Conservation (phyloP, 1,139 yeast genomes). For the Saccharomycopsis hybrid region DNA sequence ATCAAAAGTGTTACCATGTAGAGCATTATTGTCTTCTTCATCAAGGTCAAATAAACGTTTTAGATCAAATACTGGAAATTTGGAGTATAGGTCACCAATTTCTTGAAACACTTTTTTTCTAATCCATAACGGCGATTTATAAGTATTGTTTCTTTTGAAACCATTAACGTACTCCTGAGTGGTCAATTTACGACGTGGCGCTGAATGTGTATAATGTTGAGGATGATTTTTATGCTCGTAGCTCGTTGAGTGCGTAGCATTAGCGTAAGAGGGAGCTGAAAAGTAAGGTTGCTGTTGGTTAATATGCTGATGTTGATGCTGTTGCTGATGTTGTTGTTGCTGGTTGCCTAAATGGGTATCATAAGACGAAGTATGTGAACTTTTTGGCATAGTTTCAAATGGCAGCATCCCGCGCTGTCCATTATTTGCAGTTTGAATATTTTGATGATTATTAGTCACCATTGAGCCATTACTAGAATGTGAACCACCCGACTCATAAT, state of each 20-base stretch:
- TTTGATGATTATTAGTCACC: too few species aligned
- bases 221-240: neutral
- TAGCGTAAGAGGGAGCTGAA: neutral
- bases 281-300: neutral
- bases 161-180: conserved; percentile 7
- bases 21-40: neutral
- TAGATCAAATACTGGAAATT: conserved; percentile 19
- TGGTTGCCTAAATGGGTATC: too few species aligned
- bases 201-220: neutral
- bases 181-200: neutral
- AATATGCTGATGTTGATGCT: neutral
- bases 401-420: too few species aligned
- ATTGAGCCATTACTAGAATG: too few species aligned
- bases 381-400: too few species aligned
- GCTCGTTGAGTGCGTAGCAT: neutral
- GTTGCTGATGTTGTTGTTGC: neutral
- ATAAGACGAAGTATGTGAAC: too few species aligned
- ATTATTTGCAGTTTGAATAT: too few species aligned
- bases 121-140: conserved; percentile 19
- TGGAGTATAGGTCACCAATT: conserved; percentile 20
- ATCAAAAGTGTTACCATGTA: neutral
- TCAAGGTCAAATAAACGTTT: conserved; percentile 1
- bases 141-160: conserved; percentile 11
- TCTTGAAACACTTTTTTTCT: conserved; percentile 19
- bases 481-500: too few species aligned